These are phyloP conservation scores for Cercospora zeae-maydis DNA, from an alignment of 2,329 filamentous ascomycete species.

Conservation along the genomic window DNA sequence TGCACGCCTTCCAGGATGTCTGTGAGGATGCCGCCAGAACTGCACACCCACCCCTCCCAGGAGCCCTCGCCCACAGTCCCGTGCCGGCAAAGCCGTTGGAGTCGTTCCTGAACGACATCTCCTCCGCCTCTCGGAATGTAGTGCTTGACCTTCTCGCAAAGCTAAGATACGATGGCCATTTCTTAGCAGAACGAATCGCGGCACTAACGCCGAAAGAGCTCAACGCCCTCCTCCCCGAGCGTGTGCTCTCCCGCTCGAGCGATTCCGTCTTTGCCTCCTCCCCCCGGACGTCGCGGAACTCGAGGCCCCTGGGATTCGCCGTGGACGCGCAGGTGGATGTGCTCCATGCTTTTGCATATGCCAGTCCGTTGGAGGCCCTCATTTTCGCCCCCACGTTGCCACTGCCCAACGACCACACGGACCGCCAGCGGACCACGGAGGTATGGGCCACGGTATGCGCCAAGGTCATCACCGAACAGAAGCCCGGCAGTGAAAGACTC, in stretches of 20 bases:
- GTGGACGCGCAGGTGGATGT: conserved; percentile 31
- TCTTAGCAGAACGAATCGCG: conserved; percentile 77
- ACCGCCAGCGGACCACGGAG: conserved; percentile 78
- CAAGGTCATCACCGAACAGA: conserved; percentile 72
- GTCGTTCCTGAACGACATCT: conserved; percentile 62
- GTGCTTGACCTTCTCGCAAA: conserved; percentile 76
- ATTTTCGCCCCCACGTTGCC: conserved; percentile 43
- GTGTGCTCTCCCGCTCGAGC: conserved; percentile 73
- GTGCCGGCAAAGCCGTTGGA: conserved; percentile 49
- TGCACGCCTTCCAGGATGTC: conserved; percentile 75
- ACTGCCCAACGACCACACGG: conserved; percentile 8
- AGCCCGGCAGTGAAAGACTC: conserved; percentile 72
- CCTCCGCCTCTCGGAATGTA: conserved; percentile 67
- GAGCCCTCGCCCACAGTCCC: conserved; percentile 59
- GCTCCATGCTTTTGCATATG: conserved; percentile 24
- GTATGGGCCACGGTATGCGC: conserved; percentile 88
- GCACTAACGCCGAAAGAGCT: conserved; percentile 73
- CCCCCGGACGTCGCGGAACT: conserved; percentile 48
- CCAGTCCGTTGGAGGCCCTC: conserved; percentile 31
- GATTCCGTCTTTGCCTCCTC: conserved; percentile 72
- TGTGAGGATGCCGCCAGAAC: conserved; percentile 68
- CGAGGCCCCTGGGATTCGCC: conserved; percentile 29
- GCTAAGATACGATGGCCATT: conserved; percentile 81
- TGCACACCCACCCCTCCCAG: neutral
- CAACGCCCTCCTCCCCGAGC: conserved; percentile 70